Base-by-base conservation (phyloP, 2,329 filamentous ascomycete genomes). In the Xylaria sp. region DNA sequence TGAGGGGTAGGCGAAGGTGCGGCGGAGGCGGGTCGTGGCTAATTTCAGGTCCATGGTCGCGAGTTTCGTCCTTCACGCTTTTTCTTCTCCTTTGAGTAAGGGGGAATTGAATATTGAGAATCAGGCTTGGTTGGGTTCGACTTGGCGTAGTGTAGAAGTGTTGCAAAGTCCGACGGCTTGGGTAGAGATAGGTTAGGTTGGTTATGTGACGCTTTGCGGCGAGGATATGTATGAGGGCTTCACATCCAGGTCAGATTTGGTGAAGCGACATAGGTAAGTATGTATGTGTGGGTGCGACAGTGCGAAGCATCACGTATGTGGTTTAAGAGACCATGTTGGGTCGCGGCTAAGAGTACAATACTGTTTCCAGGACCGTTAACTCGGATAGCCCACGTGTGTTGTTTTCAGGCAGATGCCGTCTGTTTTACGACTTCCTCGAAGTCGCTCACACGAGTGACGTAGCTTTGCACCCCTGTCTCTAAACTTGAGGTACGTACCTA, bases 1-100 rank as follows among this genome's bases (percentile, higher is more conserved):
- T 66, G 83, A 81, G 4, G 91, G 91, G 81, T 95, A 96, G 69
- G 87, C 88, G 81, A 97, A 96, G 9, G 92, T 91, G 75, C 88
- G 91, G 76, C 94, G 90, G 54, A 96, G 83, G 71, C 92, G 90
- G 62, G 92, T 83, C 49, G 80, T 80, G 0, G 83, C 75, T 52
- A 67, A 69, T 71, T 73, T 74, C 28, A 75, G 66, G 71, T 76
- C 72, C 73, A 74, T 75, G 33, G 10, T 10, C 6, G 33, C 48
- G n/a, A n/a, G n/a, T 56, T 71, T 61, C 12, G 20, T 39, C 4
- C 15, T 48, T 43, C 9, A 4, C 12, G 20, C n/a, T 33, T 49
- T 8, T 9, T 57, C 4, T n/a, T 15, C 28, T 28, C 25, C 25
- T 28, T 28, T 28, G 25, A 1, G 6, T 28, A 4, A 1, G 6